phyloP scores from a whole-genome alignment of 257 asterid genomes.

The Fraxinus quadrangulata region DNA sequence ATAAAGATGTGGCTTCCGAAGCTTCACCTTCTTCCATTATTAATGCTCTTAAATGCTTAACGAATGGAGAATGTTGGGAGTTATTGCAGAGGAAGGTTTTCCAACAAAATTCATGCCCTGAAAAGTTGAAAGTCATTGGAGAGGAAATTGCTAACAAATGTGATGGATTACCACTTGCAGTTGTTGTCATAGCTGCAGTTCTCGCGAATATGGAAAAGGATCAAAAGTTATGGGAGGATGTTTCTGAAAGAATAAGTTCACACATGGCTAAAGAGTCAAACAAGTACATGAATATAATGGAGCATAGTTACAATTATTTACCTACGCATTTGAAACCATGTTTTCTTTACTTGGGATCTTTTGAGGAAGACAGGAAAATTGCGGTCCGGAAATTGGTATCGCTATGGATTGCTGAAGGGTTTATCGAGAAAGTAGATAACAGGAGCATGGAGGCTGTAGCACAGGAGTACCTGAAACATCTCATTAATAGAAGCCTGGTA shows the following conservation, averaged over 20 bases:
- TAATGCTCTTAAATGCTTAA: neutral
- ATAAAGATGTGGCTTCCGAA: neutral
- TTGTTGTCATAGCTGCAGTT: conserved; percentile 36
- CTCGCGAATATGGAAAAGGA: conserved; percentile 5
- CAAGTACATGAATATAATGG: conserved; percentile 19
- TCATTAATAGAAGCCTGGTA: neutral
- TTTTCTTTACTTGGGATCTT: conserved; percentile 34
- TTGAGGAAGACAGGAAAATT: conserved; percentile 24
- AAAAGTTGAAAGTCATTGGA: conserved; percentile 19
- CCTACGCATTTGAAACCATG: conserved; percentile 30
- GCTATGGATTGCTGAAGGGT: conserved; percentile 36
- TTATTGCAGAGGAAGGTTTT: conserved; percentile 30
- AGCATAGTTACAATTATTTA: conserved; percentile 34
- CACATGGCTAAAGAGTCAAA: neutral
- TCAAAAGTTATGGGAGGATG: conserved; percentile 30
- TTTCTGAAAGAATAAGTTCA: conserved; percentile 18
- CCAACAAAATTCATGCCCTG: conserved; percentile 26
- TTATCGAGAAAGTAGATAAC: neutral
- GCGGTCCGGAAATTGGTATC: conserved; percentile 10
- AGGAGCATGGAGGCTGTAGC: neutral
- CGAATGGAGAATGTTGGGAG: neutral
- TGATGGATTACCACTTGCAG: conserved; percentile 41
- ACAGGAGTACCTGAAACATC: neutral
- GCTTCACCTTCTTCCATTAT: neutral
- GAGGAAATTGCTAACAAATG: conserved; percentile 32